phyloP scores from a whole-genome alignment of 495 filamentous ascomycete species.

The Penicillium chermesinum region DNA sequence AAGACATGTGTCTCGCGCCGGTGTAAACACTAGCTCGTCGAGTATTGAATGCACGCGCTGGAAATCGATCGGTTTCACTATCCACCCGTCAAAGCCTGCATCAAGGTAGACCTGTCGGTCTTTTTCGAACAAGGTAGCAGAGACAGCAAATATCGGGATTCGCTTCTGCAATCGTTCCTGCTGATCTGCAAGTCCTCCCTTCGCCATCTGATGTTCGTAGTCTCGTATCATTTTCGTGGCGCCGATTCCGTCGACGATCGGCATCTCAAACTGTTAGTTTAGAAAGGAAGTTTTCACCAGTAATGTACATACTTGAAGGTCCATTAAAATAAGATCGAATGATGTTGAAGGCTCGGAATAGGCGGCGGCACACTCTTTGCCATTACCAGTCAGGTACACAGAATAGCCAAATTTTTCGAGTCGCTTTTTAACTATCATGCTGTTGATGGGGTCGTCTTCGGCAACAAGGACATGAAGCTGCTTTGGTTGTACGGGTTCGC shows the following conservation, averaged over 20 bases:
- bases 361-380: slow-evolving; percentile 70
- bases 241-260: slow-evolving; percentile 77
- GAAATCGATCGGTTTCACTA: slow-evolving; percentile 77
- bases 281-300: neutral
- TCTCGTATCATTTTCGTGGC: slow-evolving; percentile 79
- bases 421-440: slow-evolving; percentile 73
- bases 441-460: slow-evolving; percentile 87
- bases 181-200: neutral
- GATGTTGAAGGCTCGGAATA: slow-evolving; percentile 52
- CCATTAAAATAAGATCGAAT: slow-evolving; percentile 88
- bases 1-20: slow-evolving; percentile 39
- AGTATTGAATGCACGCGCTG: slow-evolving; percentile 59
- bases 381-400: slow-evolving; percentile 68
- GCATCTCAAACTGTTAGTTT: slow-evolving; percentile 57
- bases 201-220: slow-evolving; percentile 52
- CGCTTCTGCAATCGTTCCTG: slow-evolving; percentile 34
- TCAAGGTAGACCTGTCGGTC: slow-evolving; percentile 62
- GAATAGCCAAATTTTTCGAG: slow-evolving; percentile 71
- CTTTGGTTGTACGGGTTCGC: neutral
- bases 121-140: slow-evolving; percentile 70
- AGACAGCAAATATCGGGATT: slow-evolving; percentile 80
- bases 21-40: slow-evolving; percentile 49
- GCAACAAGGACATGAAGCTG: slow-evolving; percentile 67
- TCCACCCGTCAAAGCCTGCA: slow-evolving; percentile 83
- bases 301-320: slow-evolving; percentile 67